These are phyloP conservation scores for Teratosphaeriaceae sp. DNA, from an alignment of 2,329 filamentous ascomycete species.

Conservation along the genomic window DNA sequence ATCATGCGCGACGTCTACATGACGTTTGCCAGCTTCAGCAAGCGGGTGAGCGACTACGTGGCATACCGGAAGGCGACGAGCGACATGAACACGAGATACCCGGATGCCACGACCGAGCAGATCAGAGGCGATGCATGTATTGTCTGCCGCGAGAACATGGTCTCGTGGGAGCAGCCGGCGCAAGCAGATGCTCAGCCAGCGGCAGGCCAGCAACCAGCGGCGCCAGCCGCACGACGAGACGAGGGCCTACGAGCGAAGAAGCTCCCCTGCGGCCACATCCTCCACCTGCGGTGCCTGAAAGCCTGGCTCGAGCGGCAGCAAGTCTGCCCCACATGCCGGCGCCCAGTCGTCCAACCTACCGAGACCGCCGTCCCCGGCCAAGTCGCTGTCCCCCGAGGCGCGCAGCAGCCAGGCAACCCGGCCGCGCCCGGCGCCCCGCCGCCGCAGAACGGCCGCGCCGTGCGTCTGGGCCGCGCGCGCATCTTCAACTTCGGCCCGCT, in stretches of 20 bases:
- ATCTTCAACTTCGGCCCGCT: slow-evolving; percentile 69
- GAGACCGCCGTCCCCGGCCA: too few species aligned
- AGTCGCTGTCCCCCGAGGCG: too few species aligned
- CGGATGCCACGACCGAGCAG: slow-evolving; percentile 83
- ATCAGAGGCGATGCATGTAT: slow-evolving; percentile 87
- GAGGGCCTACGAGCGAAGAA: slow-evolving; percentile 89
- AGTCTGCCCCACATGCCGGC: slow-evolving; percentile 89
- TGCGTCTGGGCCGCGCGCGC: slow-evolving; percentile 32
- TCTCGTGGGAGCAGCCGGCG: slow-evolving; percentile 58
- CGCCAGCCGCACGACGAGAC: slow-evolving; percentile 49
- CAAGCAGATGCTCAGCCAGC: slow-evolving; percentile 23
- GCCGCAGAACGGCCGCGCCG: slow-evolving; percentile 21
- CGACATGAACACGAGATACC: slow-evolving; percentile 87
- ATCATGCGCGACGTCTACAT: slow-evolving; percentile 95
- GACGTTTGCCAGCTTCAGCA: slow-evolving; percentile 85
- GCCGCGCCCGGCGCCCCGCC: slow-evolving; percentile 10
- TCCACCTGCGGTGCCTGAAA: slow-evolving; percentile 90
- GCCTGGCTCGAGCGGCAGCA: slow-evolving; percentile 98
- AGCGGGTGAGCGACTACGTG: slow-evolving; percentile 79
- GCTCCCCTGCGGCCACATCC: slow-evolving; percentile 88
- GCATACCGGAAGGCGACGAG: slow-evolving; percentile 85
- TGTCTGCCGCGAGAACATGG: slow-evolving; percentile 95
- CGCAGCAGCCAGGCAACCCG: slow-evolving; percentile 7
- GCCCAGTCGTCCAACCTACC: slow-evolving; percentile 54
- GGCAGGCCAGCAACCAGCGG: slow-evolving; percentile 26